Conservation (phyloP, 306 rosid genomes). For the Hippophae tibetana region DNA sequence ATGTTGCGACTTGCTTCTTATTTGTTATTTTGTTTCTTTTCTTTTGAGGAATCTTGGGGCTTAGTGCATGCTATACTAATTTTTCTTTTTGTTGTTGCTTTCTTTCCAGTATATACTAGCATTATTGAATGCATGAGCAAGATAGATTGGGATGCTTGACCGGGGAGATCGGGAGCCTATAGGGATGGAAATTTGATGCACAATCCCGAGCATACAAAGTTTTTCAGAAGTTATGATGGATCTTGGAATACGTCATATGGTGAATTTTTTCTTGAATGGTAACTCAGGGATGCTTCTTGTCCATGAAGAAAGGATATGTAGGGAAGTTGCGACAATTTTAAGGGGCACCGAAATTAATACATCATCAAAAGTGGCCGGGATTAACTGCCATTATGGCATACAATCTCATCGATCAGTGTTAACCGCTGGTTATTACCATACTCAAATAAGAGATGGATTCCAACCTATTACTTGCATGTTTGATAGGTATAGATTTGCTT, state of each 20-base stretch:
- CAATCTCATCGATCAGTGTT: slow-evolving; percentile 79
- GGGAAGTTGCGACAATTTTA: slow-evolving; percentile 71
- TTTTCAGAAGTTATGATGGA: slow-evolving; percentile 45
- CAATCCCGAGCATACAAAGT: slow-evolving; percentile 35
- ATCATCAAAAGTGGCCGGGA: slow-evolving; percentile 61
- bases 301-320: slow-evolving; percentile 82
- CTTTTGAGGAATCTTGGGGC: neutral
- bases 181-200: slow-evolving; percentile 52
- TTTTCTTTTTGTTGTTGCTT: slow-evolving; percentile 10
- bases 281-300: slow-evolving; percentile 64
- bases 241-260: slow-evolving; percentile 62
- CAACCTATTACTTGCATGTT: slow-evolving; percentile 68
- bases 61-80: slow-evolving; percentile 14
- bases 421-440: slow-evolving; percentile 81
- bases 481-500: slow-evolving; percentile 53
- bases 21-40: neutral
- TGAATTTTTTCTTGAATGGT: slow-evolving; percentile 75
- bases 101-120: slow-evolving; percentile 71
- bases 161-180: slow-evolving; percentile 75
- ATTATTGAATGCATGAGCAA: slow-evolving; percentile 61
- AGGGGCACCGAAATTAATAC: slow-evolving; percentile 49
- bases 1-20: slow-evolving; percentile 6
- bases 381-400: slow-evolving; percentile 61
- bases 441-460: slow-evolving; percentile 56
- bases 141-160: slow-evolving; percentile 57